phyloP scores from a whole-genome alignment of 1,284 basidiomycete genomes.

The Leccinum pallidistipes region DNA sequence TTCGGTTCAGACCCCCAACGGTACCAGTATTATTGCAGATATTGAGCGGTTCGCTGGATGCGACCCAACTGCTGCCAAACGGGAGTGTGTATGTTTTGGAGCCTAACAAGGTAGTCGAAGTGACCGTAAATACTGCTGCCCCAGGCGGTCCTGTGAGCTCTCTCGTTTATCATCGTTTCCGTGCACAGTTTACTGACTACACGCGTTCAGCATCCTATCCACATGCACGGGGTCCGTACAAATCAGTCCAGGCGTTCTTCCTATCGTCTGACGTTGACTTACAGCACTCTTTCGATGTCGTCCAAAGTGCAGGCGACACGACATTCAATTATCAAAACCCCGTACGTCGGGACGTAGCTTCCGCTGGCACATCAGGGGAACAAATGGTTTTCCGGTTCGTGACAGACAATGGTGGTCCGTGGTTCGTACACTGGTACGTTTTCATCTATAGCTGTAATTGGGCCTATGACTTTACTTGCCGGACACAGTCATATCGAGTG shows the following conservation, averaged over 20 bases:
- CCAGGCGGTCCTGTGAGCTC: constrained; percentile 22
- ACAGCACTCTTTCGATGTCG: constrained; percentile 38
- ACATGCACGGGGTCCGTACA: constrained; percentile 43
- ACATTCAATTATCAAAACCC: constrained; percentile 43
- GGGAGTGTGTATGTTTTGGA: constrained; percentile 32
- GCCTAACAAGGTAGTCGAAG: constrained; percentile 36
- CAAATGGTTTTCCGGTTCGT: constrained; percentile 36
- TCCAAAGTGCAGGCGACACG: constrained; percentile 28
- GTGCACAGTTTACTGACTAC: constrained; percentile 9
- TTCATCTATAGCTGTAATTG: background rate
- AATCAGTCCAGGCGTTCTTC: background rate
- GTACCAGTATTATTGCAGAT: constrained; percentile 39
- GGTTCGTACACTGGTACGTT: constrained; percentile 47
- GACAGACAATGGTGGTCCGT: constrained; percentile 41
- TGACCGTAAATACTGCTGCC: constrained; percentile 22
- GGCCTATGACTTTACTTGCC: background rate
- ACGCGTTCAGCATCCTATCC: constrained; percentile 36
- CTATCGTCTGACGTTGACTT: constrained; percentile 6
- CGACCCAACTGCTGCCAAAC: constrained; percentile 28
- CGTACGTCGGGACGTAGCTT: constrained; percentile 36
- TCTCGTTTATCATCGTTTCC: background rate
- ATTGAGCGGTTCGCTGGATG: constrained; percentile 34
- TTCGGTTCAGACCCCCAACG: constrained; percentile 28
- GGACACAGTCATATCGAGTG: constrained; percentile 45
- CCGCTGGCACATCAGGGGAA: constrained; percentile 28